phyloP scores from a whole-genome alignment of 441 rosid genomes.

The Kokia cookei region DNA sequence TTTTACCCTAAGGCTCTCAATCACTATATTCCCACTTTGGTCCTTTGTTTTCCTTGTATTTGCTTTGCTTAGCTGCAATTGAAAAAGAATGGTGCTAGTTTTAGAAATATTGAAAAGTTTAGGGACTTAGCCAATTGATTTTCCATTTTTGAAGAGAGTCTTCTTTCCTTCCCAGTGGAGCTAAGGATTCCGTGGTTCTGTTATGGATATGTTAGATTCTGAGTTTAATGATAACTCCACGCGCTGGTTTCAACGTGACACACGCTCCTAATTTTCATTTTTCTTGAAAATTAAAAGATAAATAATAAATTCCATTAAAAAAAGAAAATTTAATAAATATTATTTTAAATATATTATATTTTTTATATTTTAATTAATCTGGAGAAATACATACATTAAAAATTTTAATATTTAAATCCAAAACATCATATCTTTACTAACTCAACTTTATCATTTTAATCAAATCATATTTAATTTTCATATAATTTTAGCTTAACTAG shows the following conservation, averaged over 20 bases:
- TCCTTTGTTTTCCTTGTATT: constrained; percentile 3
- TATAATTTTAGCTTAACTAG: too few relatives aligned
- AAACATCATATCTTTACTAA: too few relatives aligned
- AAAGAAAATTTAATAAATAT: too few relatives aligned
- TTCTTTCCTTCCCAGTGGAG: not conserved
- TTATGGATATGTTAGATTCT: not conserved
- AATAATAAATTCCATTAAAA: too few relatives aligned
- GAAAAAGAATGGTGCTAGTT: not conserved
- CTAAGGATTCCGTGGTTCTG: not conserved
- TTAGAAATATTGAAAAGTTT: not conserved
- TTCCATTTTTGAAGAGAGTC: not conserved
- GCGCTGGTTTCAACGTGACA: not conserved
- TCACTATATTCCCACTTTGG: not conserved
- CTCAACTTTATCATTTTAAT: too few relatives aligned
- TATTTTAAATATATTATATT: not conserved
- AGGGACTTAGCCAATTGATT: not conserved
- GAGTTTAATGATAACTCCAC: not conserved
- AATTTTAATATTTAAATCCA: too few relatives aligned
- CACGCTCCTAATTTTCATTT: not conserved
- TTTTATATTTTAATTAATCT: too few relatives aligned
- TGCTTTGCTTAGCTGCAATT: not conserved
- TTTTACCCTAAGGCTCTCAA: constrained; percentile 1
- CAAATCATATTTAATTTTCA: too few relatives aligned
- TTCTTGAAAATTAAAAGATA: too few relatives aligned
- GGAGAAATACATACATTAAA: too few relatives aligned